Evolutionary conservation across 495 filamentous ascomycete species (phyloP).

Genomic region (Sporormia fimetaria): DNA sequence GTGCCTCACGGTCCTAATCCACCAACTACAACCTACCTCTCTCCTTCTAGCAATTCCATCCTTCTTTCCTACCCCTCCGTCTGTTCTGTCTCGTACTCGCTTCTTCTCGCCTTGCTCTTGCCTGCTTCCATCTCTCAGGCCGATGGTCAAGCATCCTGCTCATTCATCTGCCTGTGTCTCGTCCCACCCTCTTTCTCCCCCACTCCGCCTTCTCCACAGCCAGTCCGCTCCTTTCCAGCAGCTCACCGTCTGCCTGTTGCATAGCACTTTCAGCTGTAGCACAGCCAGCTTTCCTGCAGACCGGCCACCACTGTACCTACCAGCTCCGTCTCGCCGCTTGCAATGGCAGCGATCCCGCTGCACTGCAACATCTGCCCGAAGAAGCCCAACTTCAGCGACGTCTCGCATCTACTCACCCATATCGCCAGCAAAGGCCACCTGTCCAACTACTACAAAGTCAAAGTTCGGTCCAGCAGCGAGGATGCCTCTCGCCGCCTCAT

Average conservation of each 20-base stretch:
- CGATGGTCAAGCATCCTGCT: no score
- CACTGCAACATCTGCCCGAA: constrained; percentile 71
- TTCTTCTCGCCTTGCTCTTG: background rate
- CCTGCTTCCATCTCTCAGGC: background rate
- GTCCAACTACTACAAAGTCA: constrained; percentile 58
- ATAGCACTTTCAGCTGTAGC: constrained; percentile 19
- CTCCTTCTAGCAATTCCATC: background rate
- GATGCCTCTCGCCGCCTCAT: constrained; percentile 38
- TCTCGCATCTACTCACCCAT: constrained; percentile 82
- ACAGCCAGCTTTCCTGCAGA: no score
- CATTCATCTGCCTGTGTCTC: constrained; percentile 4
- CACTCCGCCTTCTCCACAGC: constrained; percentile 20
- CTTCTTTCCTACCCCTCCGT: constrained; percentile 16
- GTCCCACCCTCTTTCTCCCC: constrained; percentile 5
- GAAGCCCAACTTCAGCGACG: constrained; percentile 67
- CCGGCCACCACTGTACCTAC: no score
- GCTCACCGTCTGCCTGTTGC: constrained; percentile 8
- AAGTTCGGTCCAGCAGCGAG: constrained; percentile 53
- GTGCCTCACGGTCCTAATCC: background rate
- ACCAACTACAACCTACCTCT: constrained; percentile 8
- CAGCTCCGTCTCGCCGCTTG: constrained; percentile 11
- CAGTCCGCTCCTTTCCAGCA: constrained; percentile 24
- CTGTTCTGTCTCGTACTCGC: no score
- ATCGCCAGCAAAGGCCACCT: constrained; percentile 77
- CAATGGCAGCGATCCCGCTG: constrained; percentile 44